Base-by-base conservation (phyloP, 495 filamentous ascomycete genomes). In the Cercophora sp. region DNA sequence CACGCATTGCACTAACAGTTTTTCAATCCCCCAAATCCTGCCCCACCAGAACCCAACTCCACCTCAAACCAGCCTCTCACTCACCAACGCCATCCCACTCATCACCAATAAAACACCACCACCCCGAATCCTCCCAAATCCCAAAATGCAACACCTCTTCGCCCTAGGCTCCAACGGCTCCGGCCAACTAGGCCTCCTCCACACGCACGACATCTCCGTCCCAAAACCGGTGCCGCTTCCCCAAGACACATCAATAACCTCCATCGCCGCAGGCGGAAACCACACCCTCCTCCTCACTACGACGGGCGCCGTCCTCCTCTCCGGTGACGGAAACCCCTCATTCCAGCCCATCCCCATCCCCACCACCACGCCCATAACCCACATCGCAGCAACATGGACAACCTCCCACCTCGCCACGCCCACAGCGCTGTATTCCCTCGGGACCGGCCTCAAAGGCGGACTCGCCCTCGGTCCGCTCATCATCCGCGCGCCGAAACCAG, bases 141-240 rank as follows among this genome's bases (percentile, higher is more conserved):
- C 34, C 13, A 50, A 19, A 44, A 78, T 78, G 73, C 42, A 69
- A 15, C 57, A 64, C 40, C 72, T 96, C 36, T 89, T 84, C 63
- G 84, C 90, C n/a, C 82, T 96, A 56, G 93, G 93, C 27, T 96
- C 92, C 24, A 98, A 96, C 67, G 85, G 87, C 31, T 87, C 84
- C 5, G 88, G 89, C 46, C 93, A 98, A 64, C 79, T 98, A 29
- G 89, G 86, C 29, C 75, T 96, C 40, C 82, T 82, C 19, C 86
- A 91, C 67, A 75, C 69, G 37, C 77, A 89, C 53, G 91, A 96
- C 65, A 80, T 86, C 10, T 85, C 83, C 3, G 67, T 72, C 0
- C 89, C 90, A 4, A 78, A 83, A 40, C 69, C 62, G 51, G 88
- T 85, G 59, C 47, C 77, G 27, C 79, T 82, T 55, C 57, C 9